phyloP scores from a whole-genome alignment of 352 stramenopile genomes.

The Phytophthora brassicae region DNA sequence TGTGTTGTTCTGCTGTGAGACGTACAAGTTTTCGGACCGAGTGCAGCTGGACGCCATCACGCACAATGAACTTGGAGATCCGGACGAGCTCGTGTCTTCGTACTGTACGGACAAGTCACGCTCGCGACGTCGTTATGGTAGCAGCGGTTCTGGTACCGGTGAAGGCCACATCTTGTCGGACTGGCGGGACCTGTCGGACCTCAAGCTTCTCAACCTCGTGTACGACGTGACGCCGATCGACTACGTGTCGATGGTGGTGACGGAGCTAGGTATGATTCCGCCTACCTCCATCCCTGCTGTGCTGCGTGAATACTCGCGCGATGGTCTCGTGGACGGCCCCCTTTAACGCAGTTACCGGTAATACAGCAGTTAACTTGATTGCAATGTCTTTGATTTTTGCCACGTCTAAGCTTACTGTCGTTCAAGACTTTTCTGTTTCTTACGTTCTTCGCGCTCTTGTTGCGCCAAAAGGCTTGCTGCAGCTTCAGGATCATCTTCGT shows the following conservation, averaged over 20 bases:
- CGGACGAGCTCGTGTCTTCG: constrained; percentile 82
- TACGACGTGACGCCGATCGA: constrained; percentile 97
- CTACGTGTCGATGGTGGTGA: constrained; percentile 97
- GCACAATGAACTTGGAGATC: constrained; percentile 97
- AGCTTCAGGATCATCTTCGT: constrained; percentile 26
- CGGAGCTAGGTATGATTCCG: constrained; percentile 98
- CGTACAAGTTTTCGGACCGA: constrained; percentile 96
- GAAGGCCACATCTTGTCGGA: constrained; percentile 77
- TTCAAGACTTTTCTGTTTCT: constrained; percentile 24
- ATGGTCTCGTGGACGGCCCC: constrained; percentile 51
- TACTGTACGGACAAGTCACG: constrained; percentile 58
- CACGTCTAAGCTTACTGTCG: constrained; percentile 16
- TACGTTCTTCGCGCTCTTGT: constrained; percentile 24
- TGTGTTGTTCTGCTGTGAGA: constrained; percentile 98
- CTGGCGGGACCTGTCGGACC: constrained; percentile 71
- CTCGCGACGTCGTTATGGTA: constrained; percentile 22
- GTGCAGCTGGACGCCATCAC: constrained; percentile 98
- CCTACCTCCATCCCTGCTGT: constrained; percentile 96
- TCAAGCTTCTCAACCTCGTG: constrained; percentile 87
- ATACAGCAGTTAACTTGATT: constrained; percentile 8
- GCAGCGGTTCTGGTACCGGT: background rate
- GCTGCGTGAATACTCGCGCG: constrained; percentile 91
- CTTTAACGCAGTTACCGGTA: constrained; percentile 19
- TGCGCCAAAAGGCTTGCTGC: constrained; percentile 23
- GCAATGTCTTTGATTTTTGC: constrained; percentile 26